These are phyloP conservation scores for Didymella sp. DNA, from an alignment of 2,329 filamentous ascomycete genomes.

Conservation along the genomic window DNA sequence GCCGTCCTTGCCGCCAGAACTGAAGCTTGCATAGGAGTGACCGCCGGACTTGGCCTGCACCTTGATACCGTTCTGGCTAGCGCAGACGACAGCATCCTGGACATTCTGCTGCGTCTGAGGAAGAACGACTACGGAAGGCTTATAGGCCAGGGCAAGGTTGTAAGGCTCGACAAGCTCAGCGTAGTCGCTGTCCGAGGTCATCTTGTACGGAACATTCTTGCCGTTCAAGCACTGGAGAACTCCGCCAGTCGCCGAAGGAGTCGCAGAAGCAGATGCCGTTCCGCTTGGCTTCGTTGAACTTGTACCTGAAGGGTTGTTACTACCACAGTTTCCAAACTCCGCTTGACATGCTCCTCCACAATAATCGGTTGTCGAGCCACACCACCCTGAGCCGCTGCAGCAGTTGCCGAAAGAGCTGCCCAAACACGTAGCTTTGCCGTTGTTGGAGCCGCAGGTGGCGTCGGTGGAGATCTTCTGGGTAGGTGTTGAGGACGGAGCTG, in stretches of 20 bases:
- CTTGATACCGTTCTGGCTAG: conserved; percentile 56
- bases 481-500: conserved; percentile 29
- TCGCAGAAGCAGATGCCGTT: conserved; percentile 24
- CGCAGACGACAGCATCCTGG: conserved; percentile 65
- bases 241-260: conserved; percentile 22
- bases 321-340: conserved; percentile 41
- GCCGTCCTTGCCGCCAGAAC: conserved; percentile 59
- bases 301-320: conserved; percentile 22
- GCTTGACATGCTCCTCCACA: conserved; percentile 45
- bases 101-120: conserved; percentile 63
- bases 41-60: conserved; percentile 70
- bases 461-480: conserved; percentile 48
- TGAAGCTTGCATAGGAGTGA: conserved; percentile 66
- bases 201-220: conserved; percentile 45
- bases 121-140: conserved; percentile 63
- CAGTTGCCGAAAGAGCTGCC: conserved; percentile 46
- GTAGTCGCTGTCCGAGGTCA: conserved; percentile 35
- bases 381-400: conserved; percentile 51
- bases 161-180: conserved; percentile 44
- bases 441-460: conserved; percentile 52
- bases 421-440: conserved; percentile 37
- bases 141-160: conserved; percentile 48
- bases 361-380: conserved; percentile 50
- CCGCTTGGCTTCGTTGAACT: conserved; percentile 20
- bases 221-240: conserved; percentile 41